phyloP scores from a whole-genome alignment of 2,329 filamentous ascomycete genomes.

The Pseudogymnoascus pannorum region DNA sequence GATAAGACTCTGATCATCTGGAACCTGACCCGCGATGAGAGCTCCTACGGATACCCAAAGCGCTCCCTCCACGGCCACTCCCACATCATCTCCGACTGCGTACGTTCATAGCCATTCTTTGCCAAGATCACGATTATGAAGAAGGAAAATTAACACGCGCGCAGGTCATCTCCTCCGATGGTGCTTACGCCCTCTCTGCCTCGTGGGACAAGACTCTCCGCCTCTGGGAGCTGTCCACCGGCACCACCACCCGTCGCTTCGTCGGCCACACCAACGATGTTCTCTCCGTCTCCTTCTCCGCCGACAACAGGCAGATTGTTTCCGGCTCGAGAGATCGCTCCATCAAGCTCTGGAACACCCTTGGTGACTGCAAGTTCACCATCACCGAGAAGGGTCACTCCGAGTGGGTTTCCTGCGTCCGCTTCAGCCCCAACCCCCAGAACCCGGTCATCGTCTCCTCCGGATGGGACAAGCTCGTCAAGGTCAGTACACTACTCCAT shows the following conservation, averaged over 20 bases:
- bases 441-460: constrained; percentile 99
- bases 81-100: constrained; percentile 99
- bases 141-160: constrained; percentile 29
- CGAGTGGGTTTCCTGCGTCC: constrained; percentile 99
- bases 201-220: constrained; percentile 99
- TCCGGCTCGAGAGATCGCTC: constrained; percentile 96
- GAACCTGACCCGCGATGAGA: constrained; percentile 98
- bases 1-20: constrained; percentile 99
- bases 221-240: constrained; percentile 97
- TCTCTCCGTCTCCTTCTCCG: constrained; percentile 98
- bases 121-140: constrained; percentile 15
- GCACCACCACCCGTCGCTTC: constrained; percentile 95
- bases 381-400: constrained; percentile 99
- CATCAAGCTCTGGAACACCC: constrained; percentile 99
- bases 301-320: constrained; percentile 99
- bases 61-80: constrained; percentile 97
- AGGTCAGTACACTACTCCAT: constrained; percentile 60
- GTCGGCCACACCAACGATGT: constrained; percentile 99
- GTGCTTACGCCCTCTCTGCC: constrained; percentile 95
- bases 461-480: constrained; percentile 99
- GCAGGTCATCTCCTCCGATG: constrained; percentile 98
- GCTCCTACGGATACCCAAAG: constrained; percentile 98
- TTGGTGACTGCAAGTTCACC: constrained; percentile 99
- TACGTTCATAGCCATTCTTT: constrained; percentile 51
- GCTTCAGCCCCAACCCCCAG: constrained; percentile 99